phyloP scores from a whole-genome alignment of 441 rosid species.

The Populus trichocarpa region DNA sequence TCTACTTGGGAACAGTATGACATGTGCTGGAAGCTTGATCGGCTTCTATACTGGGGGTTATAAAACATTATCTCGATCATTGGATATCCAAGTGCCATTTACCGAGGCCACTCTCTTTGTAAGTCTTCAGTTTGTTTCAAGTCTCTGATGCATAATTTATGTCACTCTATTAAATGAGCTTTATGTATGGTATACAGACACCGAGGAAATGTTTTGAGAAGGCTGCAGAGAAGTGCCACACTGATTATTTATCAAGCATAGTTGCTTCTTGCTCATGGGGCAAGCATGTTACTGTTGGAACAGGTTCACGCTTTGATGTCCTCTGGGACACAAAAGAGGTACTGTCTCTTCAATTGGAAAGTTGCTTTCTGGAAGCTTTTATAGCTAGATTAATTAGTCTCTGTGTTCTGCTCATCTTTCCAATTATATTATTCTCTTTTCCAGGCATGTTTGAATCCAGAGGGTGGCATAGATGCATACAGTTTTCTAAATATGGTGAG shows the following conservation, averaged over 20 bases:
- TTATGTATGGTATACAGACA: slow-evolving; percentile 44
- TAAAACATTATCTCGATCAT: slow-evolving; percentile 62
- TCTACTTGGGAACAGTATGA: slow-evolving; percentile 87
- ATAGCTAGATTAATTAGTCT: not conserved
- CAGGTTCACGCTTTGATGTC: slow-evolving; percentile 84
- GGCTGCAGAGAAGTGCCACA: slow-evolving; percentile 87
- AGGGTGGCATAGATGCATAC: slow-evolving; percentile 57
- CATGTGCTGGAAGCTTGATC: slow-evolving; percentile 76
- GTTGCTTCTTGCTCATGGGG: slow-evolving; percentile 99
- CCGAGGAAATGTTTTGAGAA: slow-evolving; percentile 87
- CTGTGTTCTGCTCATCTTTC: not conserved
- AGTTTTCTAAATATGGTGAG: slow-evolving; percentile 76
- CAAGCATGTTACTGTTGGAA: slow-evolving; percentile 82
- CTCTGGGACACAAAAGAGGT: slow-evolving; percentile 72
- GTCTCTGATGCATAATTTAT: slow-evolving; percentile 7
- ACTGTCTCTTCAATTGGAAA: not conserved
- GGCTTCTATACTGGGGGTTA: slow-evolving; percentile 91
- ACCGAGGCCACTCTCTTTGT: slow-evolving; percentile 92
- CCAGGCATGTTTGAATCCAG: slow-evolving; percentile 50
- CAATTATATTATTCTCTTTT: slow-evolving; percentile 8
- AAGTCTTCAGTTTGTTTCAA: slow-evolving; percentile 31
- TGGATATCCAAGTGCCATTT: slow-evolving; percentile 88
- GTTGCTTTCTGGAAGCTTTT: not conserved
- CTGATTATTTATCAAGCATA: slow-evolving; percentile 65
- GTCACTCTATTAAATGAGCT: not conserved